Conservation (phyloP, 768 basidiomycete species). For the Lepiota venenata region DNA sequence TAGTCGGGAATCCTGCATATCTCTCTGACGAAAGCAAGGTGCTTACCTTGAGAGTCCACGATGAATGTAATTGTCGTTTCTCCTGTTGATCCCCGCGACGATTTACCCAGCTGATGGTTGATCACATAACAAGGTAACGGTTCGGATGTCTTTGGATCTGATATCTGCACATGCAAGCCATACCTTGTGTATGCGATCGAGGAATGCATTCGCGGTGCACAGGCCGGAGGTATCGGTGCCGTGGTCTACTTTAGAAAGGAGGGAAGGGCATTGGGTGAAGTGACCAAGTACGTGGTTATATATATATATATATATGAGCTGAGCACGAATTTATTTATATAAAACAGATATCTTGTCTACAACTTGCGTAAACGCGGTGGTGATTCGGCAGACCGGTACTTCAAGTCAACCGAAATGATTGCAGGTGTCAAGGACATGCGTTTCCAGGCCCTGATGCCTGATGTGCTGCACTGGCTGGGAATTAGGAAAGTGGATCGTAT, state of each 20-base stretch:
- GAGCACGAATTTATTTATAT: background rate
- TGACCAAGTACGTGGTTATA: conserved; percentile 63
- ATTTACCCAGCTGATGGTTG: background rate
- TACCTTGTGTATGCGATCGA: conserved; percentile 92
- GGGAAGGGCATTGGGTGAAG: conserved; percentile 90
- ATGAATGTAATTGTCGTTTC: conserved; percentile 63
- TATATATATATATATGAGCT: too few relatives aligned
- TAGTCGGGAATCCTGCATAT: conserved; percentile 83
- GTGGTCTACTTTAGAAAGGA: conserved; percentile 96
- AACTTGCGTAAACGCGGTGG: conserved; percentile 95
- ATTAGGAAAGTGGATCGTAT: conserved; percentile 87
- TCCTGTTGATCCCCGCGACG: background rate
- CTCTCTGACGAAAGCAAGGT: conserved; percentile 75
- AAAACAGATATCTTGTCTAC: conserved; percentile 83
- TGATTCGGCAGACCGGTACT: conserved; percentile 91
- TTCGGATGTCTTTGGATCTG: conserved; percentile 94
- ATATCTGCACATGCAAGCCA: conserved; percentile 91
- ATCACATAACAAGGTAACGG: conserved; percentile 73
- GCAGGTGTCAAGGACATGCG: conserved; percentile 96
- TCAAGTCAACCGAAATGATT: conserved; percentile 89
- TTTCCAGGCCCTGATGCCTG: conserved; percentile 95
- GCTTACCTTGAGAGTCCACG: conserved; percentile 86
- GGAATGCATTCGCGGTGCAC: conserved; percentile 81
- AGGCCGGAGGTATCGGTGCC: conserved; percentile 75
- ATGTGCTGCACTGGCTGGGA: conserved; percentile 93